Percentiles rank a stretch among this genome's conserved stretches.
These are phyloP conservation scores for Phytophthora niederhauseri DNA, from an alignment of 352 stramenopile species.

Conservation along the genomic window DNA sequence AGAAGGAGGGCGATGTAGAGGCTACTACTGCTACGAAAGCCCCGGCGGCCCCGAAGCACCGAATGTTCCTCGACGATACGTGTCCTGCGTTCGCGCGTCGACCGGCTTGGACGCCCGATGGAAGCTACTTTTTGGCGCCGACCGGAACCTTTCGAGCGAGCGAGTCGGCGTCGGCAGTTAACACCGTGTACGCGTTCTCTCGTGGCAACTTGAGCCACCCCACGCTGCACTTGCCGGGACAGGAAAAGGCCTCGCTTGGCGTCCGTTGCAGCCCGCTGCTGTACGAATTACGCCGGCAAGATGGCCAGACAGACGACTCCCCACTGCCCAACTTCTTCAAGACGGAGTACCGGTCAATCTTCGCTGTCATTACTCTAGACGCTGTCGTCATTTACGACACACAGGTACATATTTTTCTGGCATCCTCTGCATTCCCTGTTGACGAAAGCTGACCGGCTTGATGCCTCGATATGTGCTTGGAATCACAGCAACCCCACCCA, in stretches of 20 bases:
- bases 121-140: constrained; percentile 91
- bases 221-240: constrained; percentile 91
- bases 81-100: constrained; percentile 95
- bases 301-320: constrained; percentile 3
- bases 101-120: constrained; percentile 93
- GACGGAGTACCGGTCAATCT: constrained; percentile 86
- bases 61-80: constrained; percentile 95
- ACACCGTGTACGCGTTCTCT: constrained; percentile 95
- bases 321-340: constrained; percentile 73
- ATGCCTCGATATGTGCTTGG: neutral
- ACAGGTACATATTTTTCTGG: constrained; percentile 48
- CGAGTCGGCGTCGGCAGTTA: constrained; percentile 46
- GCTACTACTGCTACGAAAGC: constrained; percentile 12
- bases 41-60: constrained; percentile 53
- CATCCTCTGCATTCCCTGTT: neutral
- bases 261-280: constrained; percentile 94
- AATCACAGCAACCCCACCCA: constrained; percentile 69
- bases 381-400: constrained; percentile 97
- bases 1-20: neutral
- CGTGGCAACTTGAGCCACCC: constrained; percentile 92
- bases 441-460: neutral
- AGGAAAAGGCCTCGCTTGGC: constrained; percentile 94
- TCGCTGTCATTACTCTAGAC: constrained; percentile 95
- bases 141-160: constrained; percentile 72
- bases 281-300: constrained; percentile 77